Base-by-base conservation (phyloP, 73 alveolate genomes). In the Symbiodinium natans region DNA sequence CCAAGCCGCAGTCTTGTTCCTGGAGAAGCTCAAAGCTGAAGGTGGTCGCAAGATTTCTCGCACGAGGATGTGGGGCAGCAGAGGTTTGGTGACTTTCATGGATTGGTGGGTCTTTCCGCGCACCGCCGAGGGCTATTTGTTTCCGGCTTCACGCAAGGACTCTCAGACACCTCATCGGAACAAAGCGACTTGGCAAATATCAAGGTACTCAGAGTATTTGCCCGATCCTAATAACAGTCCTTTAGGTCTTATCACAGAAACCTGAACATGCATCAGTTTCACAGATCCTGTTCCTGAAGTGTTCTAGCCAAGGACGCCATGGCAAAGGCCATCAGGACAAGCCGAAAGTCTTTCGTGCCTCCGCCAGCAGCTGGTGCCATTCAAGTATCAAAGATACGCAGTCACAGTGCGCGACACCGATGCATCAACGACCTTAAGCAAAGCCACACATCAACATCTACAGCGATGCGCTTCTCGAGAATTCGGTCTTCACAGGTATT, bases 401-500 rank as follows among this genome's bases (percentile, higher is more conserved):
- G 82, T 7, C 93, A 85, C n/a, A 29, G 54, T 25, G 93, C 56
- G 29, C 77, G 93, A 3, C 93, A 85, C 93, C 46, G 93, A 41
- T 46, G 56, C 56, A 85, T 85, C 82, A 85, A 85, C 34, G 93
- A 85, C 41, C 36, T 85, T 52, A 85, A 85, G 82, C 56, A 43
- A 11, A 43, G 56, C 56, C 11, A 11, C 56, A 43, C 56, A 43
- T 6, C 56, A 11, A 43, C 56, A 43, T 43, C 56, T 43, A 43
- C 56, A 8, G 56, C 56, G 6, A 43, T 43, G 56, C 56, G 56
- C 11, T 43, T 43, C 56, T 43, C 56, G 19, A 43, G 56, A 43
- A 43, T 43, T 11, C 56, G 56, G 56, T 43, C 56, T 43, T 6
- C 56, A 8, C 56, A 43, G 56, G 56, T 43, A 11, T 43, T 43